phyloP scores from a whole-genome alignment of 2,329 filamentous ascomycete genomes.

The Hymenoscyphus occultus region DNA sequence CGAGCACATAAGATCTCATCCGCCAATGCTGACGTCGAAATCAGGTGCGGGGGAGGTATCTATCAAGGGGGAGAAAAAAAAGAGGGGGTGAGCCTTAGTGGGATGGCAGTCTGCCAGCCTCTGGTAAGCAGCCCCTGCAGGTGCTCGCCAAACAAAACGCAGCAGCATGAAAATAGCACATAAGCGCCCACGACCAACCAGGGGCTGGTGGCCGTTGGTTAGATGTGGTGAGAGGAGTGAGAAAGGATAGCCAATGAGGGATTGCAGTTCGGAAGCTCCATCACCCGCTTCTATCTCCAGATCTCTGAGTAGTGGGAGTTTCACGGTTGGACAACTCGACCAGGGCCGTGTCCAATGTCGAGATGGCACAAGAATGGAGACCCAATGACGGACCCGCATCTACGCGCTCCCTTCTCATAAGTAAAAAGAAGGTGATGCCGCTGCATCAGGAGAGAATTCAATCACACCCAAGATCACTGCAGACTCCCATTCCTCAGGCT shows the following conservation, averaged over 20 bases:
- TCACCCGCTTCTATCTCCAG: constrained; percentile 7
- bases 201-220: too few relatives aligned
- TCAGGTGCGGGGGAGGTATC: not conserved
- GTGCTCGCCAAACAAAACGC: not conserved
- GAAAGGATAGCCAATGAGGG: constrained; percentile 4
- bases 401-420: constrained; percentile 29
- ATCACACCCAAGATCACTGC: constrained; percentile 21
- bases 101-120: too few relatives aligned
- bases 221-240: not conserved
- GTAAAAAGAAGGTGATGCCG: constrained; percentile 16
- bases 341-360: not conserved
- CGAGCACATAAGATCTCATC: not conserved
- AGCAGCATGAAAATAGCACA: not conserved
- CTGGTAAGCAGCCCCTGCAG: not conserved
- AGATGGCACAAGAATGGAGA: constrained; percentile 8
- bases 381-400: constrained; percentile 32
- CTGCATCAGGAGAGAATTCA: constrained; percentile 19
- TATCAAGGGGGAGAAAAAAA: not conserved
- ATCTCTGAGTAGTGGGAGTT: not conserved
- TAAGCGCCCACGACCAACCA: not conserved
- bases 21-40: constrained; percentile 5
- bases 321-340: not conserved
- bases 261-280: not conserved
- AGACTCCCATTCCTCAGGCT: constrained; percentile 2
- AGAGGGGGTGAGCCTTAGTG: not conserved